Percentiles rank a stretch among this genome's conserved stretches.
Conservation (phyloP, 164 flowering plant genomes). For the Nymphaea colorata region DNA sequence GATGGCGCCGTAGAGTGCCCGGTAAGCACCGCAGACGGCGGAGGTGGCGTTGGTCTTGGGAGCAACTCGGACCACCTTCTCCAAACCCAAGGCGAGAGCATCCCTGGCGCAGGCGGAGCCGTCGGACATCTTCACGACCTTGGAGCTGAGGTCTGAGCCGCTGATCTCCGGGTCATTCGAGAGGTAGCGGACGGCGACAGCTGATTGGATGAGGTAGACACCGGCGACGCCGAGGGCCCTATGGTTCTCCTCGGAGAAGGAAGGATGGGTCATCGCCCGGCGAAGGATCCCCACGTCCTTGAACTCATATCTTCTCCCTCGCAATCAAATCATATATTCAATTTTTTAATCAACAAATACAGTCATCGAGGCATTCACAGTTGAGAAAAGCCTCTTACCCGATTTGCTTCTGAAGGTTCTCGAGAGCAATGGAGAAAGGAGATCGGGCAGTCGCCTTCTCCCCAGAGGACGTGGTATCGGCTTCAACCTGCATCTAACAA, state of each 20-base stretch:
- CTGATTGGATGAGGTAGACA: slow-evolving; percentile 28
- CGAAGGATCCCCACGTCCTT: slow-evolving; percentile 28
- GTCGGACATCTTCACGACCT: slow-evolving; percentile 25
- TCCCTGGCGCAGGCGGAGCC: slow-evolving; percentile 43
- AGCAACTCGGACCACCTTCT: slow-evolving; percentile 60
- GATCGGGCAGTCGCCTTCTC: slow-evolving; percentile 2
- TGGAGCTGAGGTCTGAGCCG: slow-evolving; percentile 29
- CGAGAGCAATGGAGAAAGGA: slow-evolving; percentile 33
- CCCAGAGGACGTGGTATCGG: too few relatives aligned
- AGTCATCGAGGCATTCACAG: neutral
- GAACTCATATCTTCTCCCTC: slow-evolving; percentile 37
- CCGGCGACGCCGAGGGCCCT: slow-evolving; percentile 53
- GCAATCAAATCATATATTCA: neutral
- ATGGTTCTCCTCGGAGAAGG: slow-evolving; percentile 70
- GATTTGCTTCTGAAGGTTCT: slow-evolving; percentile 38
- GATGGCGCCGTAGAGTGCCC: slow-evolving; percentile 69
- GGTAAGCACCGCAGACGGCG: slow-evolving; percentile 59
- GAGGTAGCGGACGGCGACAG: slow-evolving; percentile 28
- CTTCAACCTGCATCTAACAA: too few relatives aligned
- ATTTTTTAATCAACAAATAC: neutral
- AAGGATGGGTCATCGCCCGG: slow-evolving; percentile 70
- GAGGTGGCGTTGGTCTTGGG: slow-evolving; percentile 34
- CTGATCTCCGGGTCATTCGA: slow-evolving; percentile 34
- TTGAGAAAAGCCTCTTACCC: slow-evolving; percentile 17
- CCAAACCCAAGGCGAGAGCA: slow-evolving; percentile 42